Base-by-base conservation (phyloP, 129 eudicot genomes). In the Pittosporum tobira region DNA sequence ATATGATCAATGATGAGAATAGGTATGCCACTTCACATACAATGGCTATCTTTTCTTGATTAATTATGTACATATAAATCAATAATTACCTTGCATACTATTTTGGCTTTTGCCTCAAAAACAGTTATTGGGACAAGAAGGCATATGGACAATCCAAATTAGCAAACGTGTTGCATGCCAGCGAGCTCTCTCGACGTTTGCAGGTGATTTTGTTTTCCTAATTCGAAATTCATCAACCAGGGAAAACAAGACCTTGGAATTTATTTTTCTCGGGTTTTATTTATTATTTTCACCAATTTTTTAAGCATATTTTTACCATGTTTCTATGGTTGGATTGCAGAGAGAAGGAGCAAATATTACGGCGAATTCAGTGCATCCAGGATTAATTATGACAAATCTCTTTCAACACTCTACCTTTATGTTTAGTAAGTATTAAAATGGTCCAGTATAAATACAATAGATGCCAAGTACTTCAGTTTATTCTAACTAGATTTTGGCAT, bases 71-170 rank as follows among this genome's bases (percentile, higher is more conserved):
- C 1, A 34, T 34, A 34, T 34, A 34, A 34, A 34, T 8, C 40
- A 34, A 34, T 34, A 34, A 34, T 34, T 34, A 34, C 9, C 19
- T n/a, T 29, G 42, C 15, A 36, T 19, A 55, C n/a, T 40, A 10
- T 48, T 28, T 6, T 15, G 55, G 16, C 59, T 65, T 43, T 37
- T 58, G 43, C 20, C 15, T 49, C 46, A 19, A 19, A 49, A 65
- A n/a, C 84, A 90, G 97, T 29, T 85, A 91, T 46, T 80, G 85
- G 23, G 94, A 91, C 73, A 86, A 86, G 73, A 83, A 63, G 72
- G 98, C 98, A 18, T 91, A 91, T 45, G 98, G 94, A 8, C 98
- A 91, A 62, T 91, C 98, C 24, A 91, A 91, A 65, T 65, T 91
- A 54, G 95, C 94, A 5, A 91, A 86, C 59, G 54, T 91, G 61